A percentile compares a stretch with the other conserved stretches of the same genome.
phyloP scores from a whole-genome alignment of 192 early-diverging fungal genomes.

The Coemansia sp. region DNA sequence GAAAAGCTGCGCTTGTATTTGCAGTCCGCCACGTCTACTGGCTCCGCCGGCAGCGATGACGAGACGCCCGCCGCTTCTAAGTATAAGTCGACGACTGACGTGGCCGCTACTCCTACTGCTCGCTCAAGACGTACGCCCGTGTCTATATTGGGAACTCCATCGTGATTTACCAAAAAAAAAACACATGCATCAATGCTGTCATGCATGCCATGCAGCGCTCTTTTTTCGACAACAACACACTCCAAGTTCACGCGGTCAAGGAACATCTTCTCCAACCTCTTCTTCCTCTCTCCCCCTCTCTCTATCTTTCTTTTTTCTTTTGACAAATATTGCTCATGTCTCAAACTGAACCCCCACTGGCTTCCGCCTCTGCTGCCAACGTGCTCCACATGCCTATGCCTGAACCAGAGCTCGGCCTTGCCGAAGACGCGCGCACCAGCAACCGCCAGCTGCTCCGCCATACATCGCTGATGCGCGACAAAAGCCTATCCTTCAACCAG shows the following conservation, averaged over 20 bases:
- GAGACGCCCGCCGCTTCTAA: background rate
- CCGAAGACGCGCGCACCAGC: background rate
- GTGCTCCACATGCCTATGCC: background rate
- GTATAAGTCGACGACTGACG: background rate
- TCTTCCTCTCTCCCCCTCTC: background rate
- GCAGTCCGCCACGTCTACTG: constrained; percentile 4
- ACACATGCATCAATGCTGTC: background rate
- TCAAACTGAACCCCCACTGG: background rate
- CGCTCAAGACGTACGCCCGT: background rate
- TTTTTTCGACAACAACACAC: too few species aligned
- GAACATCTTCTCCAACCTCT: too few species aligned
- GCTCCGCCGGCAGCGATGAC: background rate
- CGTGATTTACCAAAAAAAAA: background rate
- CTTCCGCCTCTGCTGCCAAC: background rate
- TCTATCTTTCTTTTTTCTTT: background rate
- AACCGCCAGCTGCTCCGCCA: constrained; percentile 36
- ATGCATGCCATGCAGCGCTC: background rate
- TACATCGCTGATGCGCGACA: constrained; percentile 44
- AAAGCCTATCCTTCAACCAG: constrained; percentile 19
- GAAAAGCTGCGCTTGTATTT: constrained; percentile 69
- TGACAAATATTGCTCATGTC: background rate
- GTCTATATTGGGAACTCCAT: background rate
- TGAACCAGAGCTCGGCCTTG: background rate
- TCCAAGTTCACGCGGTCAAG: too few species aligned
- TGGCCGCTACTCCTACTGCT: background rate